Conservation (phyloP, 306 rosid species). For the Bauhinia variegata region DNA sequence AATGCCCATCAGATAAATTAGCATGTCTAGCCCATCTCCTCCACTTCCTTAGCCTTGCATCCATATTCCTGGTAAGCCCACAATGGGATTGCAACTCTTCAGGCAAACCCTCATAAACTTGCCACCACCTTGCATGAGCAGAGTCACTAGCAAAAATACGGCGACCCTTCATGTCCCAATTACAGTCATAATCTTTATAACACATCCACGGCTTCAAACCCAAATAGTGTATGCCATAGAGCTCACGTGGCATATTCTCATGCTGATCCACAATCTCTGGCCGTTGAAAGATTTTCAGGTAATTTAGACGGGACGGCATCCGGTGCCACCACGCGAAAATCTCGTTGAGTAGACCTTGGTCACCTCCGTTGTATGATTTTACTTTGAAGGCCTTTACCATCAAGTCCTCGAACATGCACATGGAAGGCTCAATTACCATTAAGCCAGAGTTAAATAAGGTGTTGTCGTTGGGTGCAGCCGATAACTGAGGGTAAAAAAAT, state of each 20-base stretch:
- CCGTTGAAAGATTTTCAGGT: constrained; percentile 38
- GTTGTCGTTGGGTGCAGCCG: constrained; percentile 59
- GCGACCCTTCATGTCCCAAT: constrained; percentile 60
- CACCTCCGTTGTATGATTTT: constrained; percentile 74
- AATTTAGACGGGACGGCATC: constrained; percentile 54
- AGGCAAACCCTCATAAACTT: constrained; percentile 69
- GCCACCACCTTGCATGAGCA: constrained; percentile 76
- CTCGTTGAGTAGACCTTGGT: constrained; percentile 84
- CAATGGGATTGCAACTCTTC: constrained; percentile 51
- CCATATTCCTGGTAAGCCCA: constrained; percentile 58
- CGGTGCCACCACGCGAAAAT: constrained; percentile 88
- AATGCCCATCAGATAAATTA: constrained; percentile 53
- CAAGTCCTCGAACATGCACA: constrained; percentile 63
- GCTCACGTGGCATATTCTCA: constrained; percentile 26
- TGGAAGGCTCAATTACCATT: constrained; percentile 78
- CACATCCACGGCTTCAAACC: constrained; percentile 95
- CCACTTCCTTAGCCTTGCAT: constrained; percentile 41
- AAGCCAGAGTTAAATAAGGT: constrained; percentile 72
- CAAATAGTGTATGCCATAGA: constrained; percentile 61
- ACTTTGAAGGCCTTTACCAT: constrained; percentile 44
- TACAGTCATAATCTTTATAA: constrained; percentile 89
- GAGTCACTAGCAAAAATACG: constrained; percentile 60
- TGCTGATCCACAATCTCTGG: background rate
- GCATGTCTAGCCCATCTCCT: constrained; percentile 50
- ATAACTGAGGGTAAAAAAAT: constrained; percentile 56